Conservation (phyloP, 2,329 filamentous ascomycete species). For the Grosmannia penicillata region DNA sequence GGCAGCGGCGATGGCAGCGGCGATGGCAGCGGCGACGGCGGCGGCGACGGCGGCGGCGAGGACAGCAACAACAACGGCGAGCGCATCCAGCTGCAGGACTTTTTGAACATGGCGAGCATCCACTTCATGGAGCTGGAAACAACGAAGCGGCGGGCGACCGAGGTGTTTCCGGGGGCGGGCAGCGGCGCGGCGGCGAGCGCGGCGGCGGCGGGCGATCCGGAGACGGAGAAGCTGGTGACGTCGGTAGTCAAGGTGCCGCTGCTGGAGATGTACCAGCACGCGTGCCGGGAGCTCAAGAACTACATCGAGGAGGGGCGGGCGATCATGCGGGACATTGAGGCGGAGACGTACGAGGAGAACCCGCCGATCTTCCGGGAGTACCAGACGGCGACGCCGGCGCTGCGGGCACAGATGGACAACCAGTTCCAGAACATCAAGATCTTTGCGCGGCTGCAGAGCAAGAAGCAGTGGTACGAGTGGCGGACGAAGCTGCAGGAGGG, state of each 20-base stretch:
- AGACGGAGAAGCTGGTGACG: slow-evolving; percentile 62
- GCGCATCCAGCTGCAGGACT: slow-evolving; percentile 74
- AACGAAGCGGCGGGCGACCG: slow-evolving; percentile 79
- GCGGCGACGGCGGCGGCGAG: too few species aligned
- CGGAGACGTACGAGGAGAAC: slow-evolving; percentile 77
- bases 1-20: slow-evolving; percentile 19
- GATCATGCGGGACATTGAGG: slow-evolving; percentile 82
- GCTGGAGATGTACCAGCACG: slow-evolving; percentile 88
- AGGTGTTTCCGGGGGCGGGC: slow-evolving; percentile 24
- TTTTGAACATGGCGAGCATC: slow-evolving; percentile 88
- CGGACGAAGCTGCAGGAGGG: slow-evolving; percentile 74
- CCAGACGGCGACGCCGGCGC: slow-evolving; percentile 66
- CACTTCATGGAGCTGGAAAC: slow-evolving; percentile 98
- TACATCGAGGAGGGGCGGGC: slow-evolving; percentile 89
- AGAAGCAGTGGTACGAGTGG: slow-evolving; percentile 98
- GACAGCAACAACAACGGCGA: slow-evolving; percentile 45
- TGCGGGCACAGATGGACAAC: slow-evolving; percentile 80
- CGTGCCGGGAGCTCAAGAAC: slow-evolving; percentile 87
- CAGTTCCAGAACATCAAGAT: slow-evolving; percentile 97
- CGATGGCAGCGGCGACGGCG: slow-evolving; percentile 14
- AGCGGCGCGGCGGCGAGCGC: slow-evolving; percentile 9
- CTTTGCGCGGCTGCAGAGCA: slow-evolving; percentile 76
- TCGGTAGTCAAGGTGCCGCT: slow-evolving; percentile 85
- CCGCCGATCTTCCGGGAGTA: slow-evolving; percentile 88
- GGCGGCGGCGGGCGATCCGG: slow-evolving; percentile 17